Conservation (phyloP, 306 rosid species). For the Acmispon strigosus region DNA sequence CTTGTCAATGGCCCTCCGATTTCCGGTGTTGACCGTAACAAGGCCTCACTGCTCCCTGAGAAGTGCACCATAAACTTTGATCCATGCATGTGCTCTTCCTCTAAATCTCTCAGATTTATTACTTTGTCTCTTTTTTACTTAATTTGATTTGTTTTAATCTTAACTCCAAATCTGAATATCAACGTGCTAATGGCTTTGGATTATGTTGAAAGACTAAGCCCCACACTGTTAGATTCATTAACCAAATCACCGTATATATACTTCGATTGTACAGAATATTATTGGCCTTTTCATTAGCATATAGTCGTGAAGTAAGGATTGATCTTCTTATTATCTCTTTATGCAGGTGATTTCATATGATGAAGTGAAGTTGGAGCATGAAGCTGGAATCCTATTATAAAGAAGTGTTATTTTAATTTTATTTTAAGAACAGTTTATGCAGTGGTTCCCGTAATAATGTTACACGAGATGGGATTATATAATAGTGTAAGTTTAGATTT, state of each 20-base stretch:
- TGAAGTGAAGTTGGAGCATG: constrained; percentile 17
- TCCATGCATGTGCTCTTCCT: constrained; percentile 46
- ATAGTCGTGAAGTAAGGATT: too few relatives aligned
- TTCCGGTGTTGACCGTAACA: constrained; percentile 72
- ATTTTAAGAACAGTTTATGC: background rate
- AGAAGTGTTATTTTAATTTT: constrained; percentile 16
- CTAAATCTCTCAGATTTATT: background rate
- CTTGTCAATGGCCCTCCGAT: constrained; percentile 74
- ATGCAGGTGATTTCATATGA: constrained; percentile 57
- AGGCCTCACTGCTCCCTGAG: constrained; percentile 73
- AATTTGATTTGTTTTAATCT: background rate
- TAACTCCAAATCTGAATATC: too few relatives aligned
- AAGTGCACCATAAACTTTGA: constrained; percentile 68
- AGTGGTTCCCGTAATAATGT: constrained; percentile 18
- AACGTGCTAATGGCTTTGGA: too few relatives aligned
- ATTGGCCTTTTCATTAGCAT: too few relatives aligned
- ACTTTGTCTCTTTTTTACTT: background rate
- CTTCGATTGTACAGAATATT: too few relatives aligned
- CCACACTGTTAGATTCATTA: too few relatives aligned
- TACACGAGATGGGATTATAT: background rate
- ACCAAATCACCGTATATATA: too few relatives aligned
- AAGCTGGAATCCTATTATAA: background rate
- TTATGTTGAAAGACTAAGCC: too few relatives aligned
- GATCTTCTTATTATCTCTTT: background rate
- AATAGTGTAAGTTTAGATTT: background rate